These are phyloP conservation scores for Zanthoxylum bungeanum DNA, from an alignment of 345 rosid genomes.

Conservation along the genomic window DNA sequence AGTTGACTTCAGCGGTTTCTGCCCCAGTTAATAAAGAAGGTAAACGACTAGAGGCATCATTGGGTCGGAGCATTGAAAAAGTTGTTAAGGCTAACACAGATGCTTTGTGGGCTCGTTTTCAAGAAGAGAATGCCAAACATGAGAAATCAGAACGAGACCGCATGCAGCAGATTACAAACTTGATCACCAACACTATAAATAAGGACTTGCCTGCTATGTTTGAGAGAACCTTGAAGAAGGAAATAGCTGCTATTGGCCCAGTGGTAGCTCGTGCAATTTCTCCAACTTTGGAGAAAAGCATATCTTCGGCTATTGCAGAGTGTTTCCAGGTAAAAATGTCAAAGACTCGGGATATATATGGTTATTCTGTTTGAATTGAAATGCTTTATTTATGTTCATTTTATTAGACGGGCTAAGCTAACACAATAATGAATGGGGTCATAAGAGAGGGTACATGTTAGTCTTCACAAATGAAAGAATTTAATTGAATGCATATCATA, in stretches of 20 bases:
- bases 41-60: conserved; percentile 53
- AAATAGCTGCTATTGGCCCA: conserved; percentile 49
- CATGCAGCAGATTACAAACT: conserved; percentile 49
- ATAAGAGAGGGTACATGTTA: no score
- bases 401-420: conserved; percentile 1
- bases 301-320: conserved; percentile 56
- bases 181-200: conserved; percentile 46
- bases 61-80: conserved; percentile 62
- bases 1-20: conserved; percentile 48
- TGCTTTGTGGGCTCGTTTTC: conserved; percentile 69
- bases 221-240: conserved; percentile 65
- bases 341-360: background rate
- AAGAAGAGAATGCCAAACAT: conserved; percentile 56
- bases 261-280: conserved; percentile 45
- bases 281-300: conserved; percentile 55
- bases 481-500: background rate
- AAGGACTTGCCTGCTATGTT: conserved; percentile 49
- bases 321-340: conserved; percentile 57
- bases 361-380: conserved; percentile 3
- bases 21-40: conserved; percentile 61
- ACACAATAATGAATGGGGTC: no score
- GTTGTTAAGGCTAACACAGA: conserved; percentile 56
- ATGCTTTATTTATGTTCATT: background rate
- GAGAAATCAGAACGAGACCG: conserved; percentile 60
- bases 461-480: no score